These are phyloP conservation scores for Nyssa sinensis DNA, from an alignment of 148 eudicot genomes.

Conservation along the genomic window DNA sequence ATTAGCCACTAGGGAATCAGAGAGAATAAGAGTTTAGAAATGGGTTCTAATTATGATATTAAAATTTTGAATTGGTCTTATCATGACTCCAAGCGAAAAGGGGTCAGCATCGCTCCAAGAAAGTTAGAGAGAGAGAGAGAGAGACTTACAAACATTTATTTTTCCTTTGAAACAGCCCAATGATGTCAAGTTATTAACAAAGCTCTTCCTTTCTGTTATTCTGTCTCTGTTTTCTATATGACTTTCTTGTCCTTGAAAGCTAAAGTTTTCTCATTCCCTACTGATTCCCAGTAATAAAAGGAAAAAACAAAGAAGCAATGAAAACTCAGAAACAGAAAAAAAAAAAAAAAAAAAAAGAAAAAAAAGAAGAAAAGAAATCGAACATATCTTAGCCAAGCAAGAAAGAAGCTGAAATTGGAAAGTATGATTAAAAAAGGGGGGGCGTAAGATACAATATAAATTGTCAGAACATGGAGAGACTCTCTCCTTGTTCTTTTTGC, in stretches of 20 bases:
- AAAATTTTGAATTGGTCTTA: not conserved
- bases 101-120: not conserved
- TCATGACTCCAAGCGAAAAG: not conserved
- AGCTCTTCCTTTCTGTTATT: too few relatives aligned
- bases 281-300: not conserved
- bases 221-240: not conserved
- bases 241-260: not conserved
- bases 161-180: not conserved
- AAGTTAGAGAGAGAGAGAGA: not conserved
- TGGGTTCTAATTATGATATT: not conserved
- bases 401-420: not conserved
- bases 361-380: not conserved
- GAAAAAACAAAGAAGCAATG: too few relatives aligned
- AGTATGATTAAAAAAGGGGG: not conserved
- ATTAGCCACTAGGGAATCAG: not conserved
- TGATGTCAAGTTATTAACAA: too few relatives aligned
- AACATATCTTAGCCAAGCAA: not conserved
- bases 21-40: not conserved
- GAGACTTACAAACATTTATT: conserved; percentile 8
- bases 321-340: too few relatives aligned
- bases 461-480: not conserved
- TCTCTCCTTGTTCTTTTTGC: not conserved
- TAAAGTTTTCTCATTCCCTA: not conserved
- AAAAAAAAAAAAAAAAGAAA: too few relatives aligned
- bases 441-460: not conserved